Evolutionary conservation across 805 yeast genomes (phyloP).

Genomic region (Candida maesae): DNA sequence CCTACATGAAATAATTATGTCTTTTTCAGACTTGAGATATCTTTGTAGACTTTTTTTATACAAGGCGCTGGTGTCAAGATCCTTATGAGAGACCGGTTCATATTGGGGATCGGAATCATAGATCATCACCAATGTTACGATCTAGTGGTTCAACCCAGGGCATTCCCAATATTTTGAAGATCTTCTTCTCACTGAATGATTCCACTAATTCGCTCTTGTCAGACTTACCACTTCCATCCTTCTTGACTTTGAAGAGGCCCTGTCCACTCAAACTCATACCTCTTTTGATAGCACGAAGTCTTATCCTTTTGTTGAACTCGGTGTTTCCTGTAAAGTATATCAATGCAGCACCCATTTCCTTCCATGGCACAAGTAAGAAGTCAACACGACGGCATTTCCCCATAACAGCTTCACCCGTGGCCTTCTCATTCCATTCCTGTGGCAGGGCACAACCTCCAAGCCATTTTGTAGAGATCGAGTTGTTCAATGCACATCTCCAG

Average conservation of each 20-base stretch:
- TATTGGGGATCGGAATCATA: no score
- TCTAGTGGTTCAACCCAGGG: conserved; percentile 28
- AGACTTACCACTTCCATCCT: conserved; percentile 8
- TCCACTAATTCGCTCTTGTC: conserved; percentile 33
- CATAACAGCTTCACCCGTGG: conserved; percentile 30
- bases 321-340: conserved; percentile 55
- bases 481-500: conserved; percentile 22
- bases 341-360: conserved; percentile 42
- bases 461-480: conserved; percentile 26
- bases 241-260: conserved; percentile 37
- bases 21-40: no score
- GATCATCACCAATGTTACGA: conserved; percentile 27
- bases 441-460: conserved; percentile 35
- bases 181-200: conserved; percentile 39
- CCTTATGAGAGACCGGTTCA: no score
- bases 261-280: conserved; percentile 37
- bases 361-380: conserved; percentile 43
- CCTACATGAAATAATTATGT: background rate
- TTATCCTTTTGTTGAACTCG: conserved; percentile 43
- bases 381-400: conserved; percentile 51
- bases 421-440: conserved; percentile 18
- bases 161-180: conserved; percentile 42
- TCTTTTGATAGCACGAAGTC: conserved; percentile 39
- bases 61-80: no score
- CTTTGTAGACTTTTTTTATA: no score